These are phyloP conservation scores for Sistotremastrum niveocremeum DNA, from an alignment of 768 basidiomycete genomes.

Conservation along the genomic window DNA sequence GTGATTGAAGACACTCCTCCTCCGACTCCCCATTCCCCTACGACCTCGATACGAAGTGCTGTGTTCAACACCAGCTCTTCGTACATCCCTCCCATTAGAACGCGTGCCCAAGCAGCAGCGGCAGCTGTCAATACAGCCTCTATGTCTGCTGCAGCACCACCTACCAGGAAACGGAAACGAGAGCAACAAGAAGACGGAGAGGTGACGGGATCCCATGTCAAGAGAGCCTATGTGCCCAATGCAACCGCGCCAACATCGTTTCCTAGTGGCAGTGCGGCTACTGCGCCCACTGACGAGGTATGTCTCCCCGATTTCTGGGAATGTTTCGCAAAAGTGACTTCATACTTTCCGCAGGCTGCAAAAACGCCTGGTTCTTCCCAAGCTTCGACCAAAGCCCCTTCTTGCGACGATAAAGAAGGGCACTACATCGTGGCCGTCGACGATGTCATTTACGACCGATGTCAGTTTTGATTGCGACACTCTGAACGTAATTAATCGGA, in stretches of 20 bases:
- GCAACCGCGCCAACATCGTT: constrained; percentile 46
- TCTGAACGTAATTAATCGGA: not conserved
- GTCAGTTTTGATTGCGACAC: constrained; percentile 31
- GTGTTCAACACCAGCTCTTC: constrained; percentile 71
- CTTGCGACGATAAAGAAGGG: constrained; percentile 96
- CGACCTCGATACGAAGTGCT: constrained; percentile 55
- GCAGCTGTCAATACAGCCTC: constrained; percentile 53
- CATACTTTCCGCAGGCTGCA: constrained; percentile 15
- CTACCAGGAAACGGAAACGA: constrained; percentile 74
- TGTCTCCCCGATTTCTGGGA: constrained; percentile 17
- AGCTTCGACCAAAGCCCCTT: constrained; percentile 51
- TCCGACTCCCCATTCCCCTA: constrained; percentile 67
- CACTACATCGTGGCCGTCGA: constrained; percentile 93
- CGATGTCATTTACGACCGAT: constrained; percentile 77
- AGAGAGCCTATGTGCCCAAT: constrained; percentile 46
- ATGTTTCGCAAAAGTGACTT: constrained; percentile 1
- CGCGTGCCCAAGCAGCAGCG: constrained; percentile 74
- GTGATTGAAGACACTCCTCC: constrained; percentile 88
- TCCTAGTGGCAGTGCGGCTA: constrained; percentile 50
- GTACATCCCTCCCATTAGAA: constrained; percentile 66
- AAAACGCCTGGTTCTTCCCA: constrained; percentile 14
- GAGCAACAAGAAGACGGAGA: constrained; percentile 54
- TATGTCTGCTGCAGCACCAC: constrained; percentile 48
- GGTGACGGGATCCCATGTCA: constrained; percentile 43
- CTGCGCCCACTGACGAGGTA: constrained; percentile 45